These are phyloP conservation scores for Penicillium occitanis DNA, from an alignment of 2,329 filamentous ascomycete genomes.

Conservation along the genomic window DNA sequence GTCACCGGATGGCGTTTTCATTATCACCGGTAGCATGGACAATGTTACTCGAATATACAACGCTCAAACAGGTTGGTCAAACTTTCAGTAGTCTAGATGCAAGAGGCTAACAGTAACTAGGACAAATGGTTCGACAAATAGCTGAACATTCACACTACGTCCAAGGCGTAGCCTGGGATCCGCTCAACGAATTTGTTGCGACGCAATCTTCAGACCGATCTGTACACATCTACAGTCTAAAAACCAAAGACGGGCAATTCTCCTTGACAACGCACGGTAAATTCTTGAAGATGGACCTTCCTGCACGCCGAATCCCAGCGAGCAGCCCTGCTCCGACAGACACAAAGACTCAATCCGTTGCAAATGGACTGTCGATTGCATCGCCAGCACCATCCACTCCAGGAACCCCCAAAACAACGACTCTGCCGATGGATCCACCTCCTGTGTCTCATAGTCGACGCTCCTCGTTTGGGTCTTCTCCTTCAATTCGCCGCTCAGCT, in stretches of 20 bases:
- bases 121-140: constrained; percentile 79
- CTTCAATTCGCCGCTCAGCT: constrained; percentile 77
- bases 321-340: constrained; percentile 91
- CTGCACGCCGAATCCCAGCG: constrained; percentile 82
- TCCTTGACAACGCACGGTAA: constrained; percentile 76
- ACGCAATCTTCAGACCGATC: constrained; percentile 98
- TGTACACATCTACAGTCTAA: constrained; percentile 94
- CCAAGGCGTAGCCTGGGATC: constrained; percentile 97
- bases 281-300: constrained; percentile 90
- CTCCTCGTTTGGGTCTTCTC: constrained; percentile 83
- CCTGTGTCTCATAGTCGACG: constrained; percentile 86
- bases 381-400: constrained; percentile 90
- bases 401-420: constrained; percentile 85
- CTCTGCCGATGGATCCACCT: constrained; percentile 94
- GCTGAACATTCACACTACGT: constrained; percentile 98
- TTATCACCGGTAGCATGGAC: constrained; percentile 99
- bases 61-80: constrained; percentile 73
- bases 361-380: constrained; percentile 53
- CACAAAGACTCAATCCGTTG: constrained; percentile 34
- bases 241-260: constrained; percentile 94
- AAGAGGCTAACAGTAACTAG: constrained; percentile 34
- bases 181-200: constrained; percentile 94
- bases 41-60: constrained; percentile 98
- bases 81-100: background rate
- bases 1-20: constrained; percentile 95